These are phyloP conservation scores for Lachancea meyersii DNA, from an alignment of 805 yeast genomes.

Conservation along the genomic window DNA sequence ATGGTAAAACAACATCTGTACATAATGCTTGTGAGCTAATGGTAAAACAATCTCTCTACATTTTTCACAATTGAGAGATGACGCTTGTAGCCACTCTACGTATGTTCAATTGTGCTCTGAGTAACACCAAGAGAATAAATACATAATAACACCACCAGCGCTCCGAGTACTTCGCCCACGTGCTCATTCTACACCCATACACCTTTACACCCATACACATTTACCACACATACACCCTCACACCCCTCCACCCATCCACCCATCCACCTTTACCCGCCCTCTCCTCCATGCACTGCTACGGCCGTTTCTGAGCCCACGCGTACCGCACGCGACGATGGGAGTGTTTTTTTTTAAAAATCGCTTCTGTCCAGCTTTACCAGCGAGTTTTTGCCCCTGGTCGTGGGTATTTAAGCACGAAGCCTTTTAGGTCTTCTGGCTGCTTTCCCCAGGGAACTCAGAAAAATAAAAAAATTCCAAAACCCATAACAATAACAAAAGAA, in stretches of 20 bases:
- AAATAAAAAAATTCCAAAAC: neutral
- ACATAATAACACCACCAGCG: no score
- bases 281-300: neutral
- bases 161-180: neutral
- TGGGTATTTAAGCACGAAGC: conserved; percentile 12
- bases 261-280: neutral
- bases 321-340: neutral
- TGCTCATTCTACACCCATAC: neutral
- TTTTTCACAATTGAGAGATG: no score
- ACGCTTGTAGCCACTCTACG: no score
- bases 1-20: no score
- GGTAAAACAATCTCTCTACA: no score
- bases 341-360: neutral
- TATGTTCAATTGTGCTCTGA: no score
- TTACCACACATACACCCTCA: neutral
- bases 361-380: neutral
- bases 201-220: neutral
- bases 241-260: neutral
- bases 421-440: neutral
- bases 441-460: conserved; percentile 3
- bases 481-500: neutral
- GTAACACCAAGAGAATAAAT: no score
- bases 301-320: neutral
- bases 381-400: neutral
- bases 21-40: no score